phyloP scores from a whole-genome alignment of 2,329 filamentous ascomycete species.

The Phyllosticta citrichinensis region DNA sequence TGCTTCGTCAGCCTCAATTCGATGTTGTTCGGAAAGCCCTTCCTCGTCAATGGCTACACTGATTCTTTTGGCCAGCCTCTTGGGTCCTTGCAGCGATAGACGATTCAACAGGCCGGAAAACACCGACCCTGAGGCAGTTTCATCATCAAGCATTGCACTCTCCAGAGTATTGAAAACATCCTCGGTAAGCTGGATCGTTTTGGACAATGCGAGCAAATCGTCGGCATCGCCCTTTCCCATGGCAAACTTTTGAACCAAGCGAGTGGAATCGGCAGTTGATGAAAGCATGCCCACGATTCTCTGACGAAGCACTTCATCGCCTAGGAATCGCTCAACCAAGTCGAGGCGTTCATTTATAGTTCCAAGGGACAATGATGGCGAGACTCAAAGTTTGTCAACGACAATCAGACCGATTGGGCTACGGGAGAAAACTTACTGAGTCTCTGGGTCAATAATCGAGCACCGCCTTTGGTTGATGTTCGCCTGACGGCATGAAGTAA shows the following conservation, averaged over 20 bases:
- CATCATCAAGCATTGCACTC: slow-evolving; percentile 29
- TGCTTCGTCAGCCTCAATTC: slow-evolving; percentile 61
- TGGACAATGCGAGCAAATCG: slow-evolving; percentile 74
- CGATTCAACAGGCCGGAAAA: slow-evolving; percentile 40
- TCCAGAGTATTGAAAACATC: slow-evolving; percentile 40
- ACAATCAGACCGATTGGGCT: background rate
- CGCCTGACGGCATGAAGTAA: slow-evolving; percentile 79
- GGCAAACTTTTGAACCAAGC: slow-evolving; percentile 88
- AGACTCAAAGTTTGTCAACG: slow-evolving; percentile 36
- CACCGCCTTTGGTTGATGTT: slow-evolving; percentile 86
- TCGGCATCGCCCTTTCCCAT: slow-evolving; percentile 86
- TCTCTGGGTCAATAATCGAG: slow-evolving; percentile 73
- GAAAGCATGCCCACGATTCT: slow-evolving; percentile 57
- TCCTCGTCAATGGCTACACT: slow-evolving; percentile 82
- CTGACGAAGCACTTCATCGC: slow-evolving; percentile 58
- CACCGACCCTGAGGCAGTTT: slow-evolving; percentile 15
- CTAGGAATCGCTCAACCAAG: slow-evolving; percentile 66
- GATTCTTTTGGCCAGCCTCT: slow-evolving; percentile 61
- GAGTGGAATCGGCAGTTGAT: slow-evolving; percentile 73
- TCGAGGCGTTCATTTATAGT: slow-evolving; percentile 73
- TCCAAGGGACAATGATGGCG: slow-evolving; percentile 77
- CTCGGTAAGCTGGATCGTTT: slow-evolving; percentile 66
- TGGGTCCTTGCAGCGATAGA: slow-evolving; percentile 57
- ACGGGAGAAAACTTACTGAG: slow-evolving; percentile 45
- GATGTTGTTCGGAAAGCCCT: slow-evolving; percentile 70